A percentile compares a stretch with the other conserved stretches of the same genome.
phyloP scores from a whole-genome alignment of 495 filamentous ascomycete species.

The Paragyromitra xinjiangensis region DNA sequence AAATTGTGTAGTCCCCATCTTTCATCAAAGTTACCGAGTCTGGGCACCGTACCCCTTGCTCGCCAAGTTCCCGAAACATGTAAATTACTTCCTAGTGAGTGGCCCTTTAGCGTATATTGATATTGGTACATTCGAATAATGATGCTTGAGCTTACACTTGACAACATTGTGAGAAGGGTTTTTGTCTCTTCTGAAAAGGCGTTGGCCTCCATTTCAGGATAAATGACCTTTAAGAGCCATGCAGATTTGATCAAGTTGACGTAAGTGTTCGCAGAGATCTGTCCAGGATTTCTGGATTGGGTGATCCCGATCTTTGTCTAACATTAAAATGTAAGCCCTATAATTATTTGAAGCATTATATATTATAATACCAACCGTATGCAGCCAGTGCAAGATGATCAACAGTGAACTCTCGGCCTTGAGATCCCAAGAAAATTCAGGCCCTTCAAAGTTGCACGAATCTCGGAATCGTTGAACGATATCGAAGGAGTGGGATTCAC shows the following conservation, averaged over 20 bases:
- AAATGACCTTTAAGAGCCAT: slow-evolving; percentile 41
- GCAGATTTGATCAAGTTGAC: slow-evolving; percentile 54
- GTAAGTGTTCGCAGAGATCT: slow-evolving; percentile 36
- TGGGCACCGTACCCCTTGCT: slow-evolving; percentile 1
- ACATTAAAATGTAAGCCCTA: background rate
- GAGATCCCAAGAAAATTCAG: slow-evolving; percentile 41
- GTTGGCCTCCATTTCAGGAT: background rate
- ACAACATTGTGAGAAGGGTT: slow-evolving; percentile 43
- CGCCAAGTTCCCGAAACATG: slow-evolving; percentile 38
- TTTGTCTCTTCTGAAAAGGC: slow-evolving; percentile 42
- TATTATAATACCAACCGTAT: slow-evolving; percentile 6
- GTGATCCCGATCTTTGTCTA: slow-evolving; percentile 30
- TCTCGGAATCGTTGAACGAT: slow-evolving; percentile 46
- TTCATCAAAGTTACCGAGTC: background rate
- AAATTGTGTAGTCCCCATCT: slow-evolving; percentile 16
- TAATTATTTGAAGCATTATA: background rate
- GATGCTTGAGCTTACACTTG: slow-evolving; percentile 22
- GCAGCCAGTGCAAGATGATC: slow-evolving; percentile 48
- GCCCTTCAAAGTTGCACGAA: slow-evolving; percentile 38
- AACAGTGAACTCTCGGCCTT: slow-evolving; percentile 49
- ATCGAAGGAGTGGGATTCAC: background rate
- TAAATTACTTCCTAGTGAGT: slow-evolving; percentile 48
- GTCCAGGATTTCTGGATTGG: background rate
- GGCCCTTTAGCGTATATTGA: background rate
- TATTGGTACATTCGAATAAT: background rate